Base-by-base conservation (phyloP, 2,329 filamentous ascomycete genomes). In the Colletotrichum karsti region DNA sequence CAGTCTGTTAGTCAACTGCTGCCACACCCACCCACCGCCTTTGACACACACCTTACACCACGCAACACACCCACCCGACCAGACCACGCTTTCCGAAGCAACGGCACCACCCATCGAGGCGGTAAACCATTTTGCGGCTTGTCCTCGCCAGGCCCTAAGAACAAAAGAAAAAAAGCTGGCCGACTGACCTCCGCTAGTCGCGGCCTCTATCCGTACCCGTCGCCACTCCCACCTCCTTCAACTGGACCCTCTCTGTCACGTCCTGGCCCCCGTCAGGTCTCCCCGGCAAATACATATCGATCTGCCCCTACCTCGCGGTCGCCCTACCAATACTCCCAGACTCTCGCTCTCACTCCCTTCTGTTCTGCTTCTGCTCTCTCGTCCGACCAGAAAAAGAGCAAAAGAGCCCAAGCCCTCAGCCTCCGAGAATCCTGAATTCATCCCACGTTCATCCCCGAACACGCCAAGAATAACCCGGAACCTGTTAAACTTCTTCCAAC, bases 401-500 rank as follows among this genome's bases (percentile, higher is more conserved):
- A n/a, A 50, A 55, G 57, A 50, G 46, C 60, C 46, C 60, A 58
- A 67, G 65, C 54, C 61, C 61, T 68, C 65, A 59, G 65, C 65
- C 53, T 68, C 54, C 20, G 46, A 64, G 54, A 48, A 65, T 68
- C 65, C 61, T 42, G 46, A 41, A 68, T 58, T 65, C 60, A 59
- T 68, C 65, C 60, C 65, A 65, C 65, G 53, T 68, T 24, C 37
- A 39, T 41, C 65, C 39, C 48, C 60, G 46, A 68, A 68, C 39
- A 33, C 46, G 60, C 65, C 65, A 68, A 68, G 65, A 68, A 65
- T 59, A 54, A 30, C 33, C n/a, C 61, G 61, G 61, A 68, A 65
- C 54, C 37, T 54, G 46, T 48, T 65, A 54, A 68, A 65, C 53
- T 68, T 68, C 60, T 68, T 68, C 65, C 58, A 55, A 59, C 60